Percentiles rank a stretch among this genome's conserved stretches.
These are phyloP conservation scores for Aspergillus flavus DNA, from an alignment of 2,329 filamentous ascomycete species.

Conservation along the genomic window DNA sequence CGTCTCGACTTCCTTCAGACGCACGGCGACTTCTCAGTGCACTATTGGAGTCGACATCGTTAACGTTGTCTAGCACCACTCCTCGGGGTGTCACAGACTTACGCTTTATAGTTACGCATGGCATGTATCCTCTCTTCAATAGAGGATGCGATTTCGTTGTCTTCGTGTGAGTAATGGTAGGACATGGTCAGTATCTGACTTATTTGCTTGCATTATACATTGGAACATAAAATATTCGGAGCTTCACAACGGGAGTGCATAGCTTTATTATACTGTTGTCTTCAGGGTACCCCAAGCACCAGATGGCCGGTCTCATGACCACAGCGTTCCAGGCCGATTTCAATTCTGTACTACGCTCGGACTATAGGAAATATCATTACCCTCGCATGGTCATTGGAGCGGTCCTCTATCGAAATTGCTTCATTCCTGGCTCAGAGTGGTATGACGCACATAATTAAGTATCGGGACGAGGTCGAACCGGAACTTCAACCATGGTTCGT, in stretches of 20 bases:
- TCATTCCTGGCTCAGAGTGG: not conserved
- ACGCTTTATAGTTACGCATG: constrained; percentile 1
- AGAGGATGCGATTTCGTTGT: constrained; percentile 6
- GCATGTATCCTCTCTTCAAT: constrained; percentile 4
- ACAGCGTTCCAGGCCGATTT: not conserved
- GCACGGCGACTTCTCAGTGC: not conserved
- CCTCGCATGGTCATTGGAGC: not conserved
- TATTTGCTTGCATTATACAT: not conserved
- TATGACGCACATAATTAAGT: not conserved
- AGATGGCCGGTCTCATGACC: not conserved
- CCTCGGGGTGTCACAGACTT: not conserved
- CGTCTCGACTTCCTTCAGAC: not conserved
- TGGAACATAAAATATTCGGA: not conserved
- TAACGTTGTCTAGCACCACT: not conserved
- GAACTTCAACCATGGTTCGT: not conserved
- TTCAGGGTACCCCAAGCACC: not conserved
- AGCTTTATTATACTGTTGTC: not conserved
- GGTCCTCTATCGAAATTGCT: not conserved
- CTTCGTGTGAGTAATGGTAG: not conserved
- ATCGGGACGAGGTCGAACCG: not conserved
- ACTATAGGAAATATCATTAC: not conserved
- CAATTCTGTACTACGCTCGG: not conserved
- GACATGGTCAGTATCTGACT: not conserved
- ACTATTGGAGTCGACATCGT: not conserved
- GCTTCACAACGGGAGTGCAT: not conserved